phyloP scores from a whole-genome alignment of 805 yeast species.

The Zygosaccharomyces bisporus region DNA sequence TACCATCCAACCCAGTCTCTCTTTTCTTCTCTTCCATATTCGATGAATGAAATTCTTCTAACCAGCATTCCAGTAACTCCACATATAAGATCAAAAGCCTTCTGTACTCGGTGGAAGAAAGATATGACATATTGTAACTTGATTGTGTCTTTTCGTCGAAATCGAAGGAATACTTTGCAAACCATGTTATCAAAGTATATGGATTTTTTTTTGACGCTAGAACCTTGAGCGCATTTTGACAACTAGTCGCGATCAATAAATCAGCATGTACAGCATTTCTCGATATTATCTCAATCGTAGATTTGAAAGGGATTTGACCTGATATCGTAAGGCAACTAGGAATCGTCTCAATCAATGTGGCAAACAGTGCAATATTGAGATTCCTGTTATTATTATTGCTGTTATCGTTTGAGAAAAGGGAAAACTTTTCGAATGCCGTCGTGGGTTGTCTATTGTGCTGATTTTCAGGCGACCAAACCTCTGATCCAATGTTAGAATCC shows the following conservation, averaged over 20 bases:
- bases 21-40: slow-evolving; percentile 32
- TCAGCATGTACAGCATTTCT: slow-evolving; percentile 72
- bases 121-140: slow-evolving; percentile 52
- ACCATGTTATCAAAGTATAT: slow-evolving; percentile 62
- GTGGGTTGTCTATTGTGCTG: slow-evolving; percentile 36
- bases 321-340: slow-evolving; percentile 61
- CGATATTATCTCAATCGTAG: slow-evolving; percentile 69
- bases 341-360: slow-evolving; percentile 62
- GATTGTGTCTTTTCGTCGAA: slow-evolving; percentile 65
- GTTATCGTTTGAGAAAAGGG: slow-evolving; percentile 39
- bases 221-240: slow-evolving; percentile 58
- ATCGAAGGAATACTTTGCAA: slow-evolving; percentile 75
- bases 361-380: slow-evolving; percentile 57
- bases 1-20: slow-evolving; percentile 34
- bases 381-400: slow-evolving; percentile 30
- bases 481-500: slow-evolving; percentile 57
- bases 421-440: slow-evolving; percentile 39
- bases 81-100: slow-evolving; percentile 65
- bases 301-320: slow-evolving; percentile 51
- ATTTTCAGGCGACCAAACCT: slow-evolving; percentile 37
- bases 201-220: slow-evolving; percentile 70
- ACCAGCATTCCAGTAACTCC: slow-evolving; percentile 79
- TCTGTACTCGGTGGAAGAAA: slow-evolving; percentile 59
- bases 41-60: slow-evolving; percentile 52
- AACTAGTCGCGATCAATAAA: slow-evolving; percentile 56